Base-by-base conservation (phyloP, 208 protist genomes). In the Crithidia thermophila region DNA sequence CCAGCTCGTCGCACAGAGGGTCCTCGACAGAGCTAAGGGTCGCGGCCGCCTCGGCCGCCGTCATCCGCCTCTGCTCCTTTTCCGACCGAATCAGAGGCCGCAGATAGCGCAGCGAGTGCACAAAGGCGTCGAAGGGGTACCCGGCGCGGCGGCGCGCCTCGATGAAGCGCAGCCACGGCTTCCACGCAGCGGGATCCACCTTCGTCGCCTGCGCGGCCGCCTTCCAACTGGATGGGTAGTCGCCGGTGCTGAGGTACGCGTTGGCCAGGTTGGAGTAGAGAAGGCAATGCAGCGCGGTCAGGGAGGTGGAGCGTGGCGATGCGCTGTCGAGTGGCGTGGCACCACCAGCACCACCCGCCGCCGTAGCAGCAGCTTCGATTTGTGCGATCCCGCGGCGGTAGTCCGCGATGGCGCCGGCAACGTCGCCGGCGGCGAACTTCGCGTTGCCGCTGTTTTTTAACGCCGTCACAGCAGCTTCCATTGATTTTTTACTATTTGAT, bases 231-330 rank as follows among this genome's bases (percentile, higher is more conserved):
- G 67, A 46, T 14, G 60, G 56, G 49, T 69, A 93, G 3, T 69
- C 16, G 16, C 64, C 30, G 7, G 62, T 33, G 4, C 30, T 58
- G 21, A 90, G 47, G 58, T 84, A 88, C 1, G 78, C 84, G 57
- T 88, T 86, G 21, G 86, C 75, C 37, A 92, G 58, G 57, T 94
- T 94, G 3, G 86, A 91, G 72, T 89, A 90, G 11, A 94, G 63
- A 16, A 83, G 56, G 6, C 71, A 50, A 14, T 80, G 69, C 18
- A 94, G 66, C 16, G 31, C 45, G 4, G 27, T 56, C 23, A 66
- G 21, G 11, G 39, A 36, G 0, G 20, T 39, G 18, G 45, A 71
- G 13, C 18, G 16, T 16, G 11, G 6, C 10, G 47, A 4, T 10
- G 21, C 20, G 66, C 46, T 70, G 39, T 30, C 20, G 23, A n/a